These are phyloP conservation scores for Rhodamnia rubescens DNA, from an alignment of 345 rosid species.

Conservation along the genomic window DNA sequence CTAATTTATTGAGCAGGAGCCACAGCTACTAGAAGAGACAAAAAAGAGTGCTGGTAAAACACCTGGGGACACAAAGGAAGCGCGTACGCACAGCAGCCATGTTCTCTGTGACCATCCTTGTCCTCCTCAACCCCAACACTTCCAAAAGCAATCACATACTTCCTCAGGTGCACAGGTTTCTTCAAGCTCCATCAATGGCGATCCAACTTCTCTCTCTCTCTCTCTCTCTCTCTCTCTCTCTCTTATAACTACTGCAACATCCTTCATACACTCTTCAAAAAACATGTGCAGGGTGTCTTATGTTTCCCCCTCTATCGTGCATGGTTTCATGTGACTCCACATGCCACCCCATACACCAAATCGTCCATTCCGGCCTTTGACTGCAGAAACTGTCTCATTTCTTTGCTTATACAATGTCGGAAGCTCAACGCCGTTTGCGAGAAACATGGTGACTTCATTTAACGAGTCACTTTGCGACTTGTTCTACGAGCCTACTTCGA, in stretches of 20 bases:
- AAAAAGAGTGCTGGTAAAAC: not conserved
- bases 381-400: not conserved
- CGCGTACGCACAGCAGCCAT: not conserved
- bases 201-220: not conserved
- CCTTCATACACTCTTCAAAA: not conserved
- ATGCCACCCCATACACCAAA: not conserved
- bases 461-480: not conserved
- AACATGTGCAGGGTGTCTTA: not conserved
- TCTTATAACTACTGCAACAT: not conserved
- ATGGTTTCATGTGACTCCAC: not conserved
- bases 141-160: not conserved
- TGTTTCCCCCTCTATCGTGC: not conserved
- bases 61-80: not conserved
- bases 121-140: not conserved
- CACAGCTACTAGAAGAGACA: not conserved
- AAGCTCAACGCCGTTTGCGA: not conserved
- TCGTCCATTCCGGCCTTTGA: not conserved
- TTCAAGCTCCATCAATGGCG: not conserved
- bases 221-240: no score
- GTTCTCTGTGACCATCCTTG: not conserved
- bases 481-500: not conserved
- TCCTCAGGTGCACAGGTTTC: not conserved
- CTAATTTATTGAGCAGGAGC: not conserved
- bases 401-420: not conserved
- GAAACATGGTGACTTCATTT: not conserved